A percentile compares a stretch with the other conserved stretches of the same genome.
Evolutionary conservation across 1,284 basidiomycete genomes (phyloP).

Genomic region (Cryptococcus sp.): DNA sequence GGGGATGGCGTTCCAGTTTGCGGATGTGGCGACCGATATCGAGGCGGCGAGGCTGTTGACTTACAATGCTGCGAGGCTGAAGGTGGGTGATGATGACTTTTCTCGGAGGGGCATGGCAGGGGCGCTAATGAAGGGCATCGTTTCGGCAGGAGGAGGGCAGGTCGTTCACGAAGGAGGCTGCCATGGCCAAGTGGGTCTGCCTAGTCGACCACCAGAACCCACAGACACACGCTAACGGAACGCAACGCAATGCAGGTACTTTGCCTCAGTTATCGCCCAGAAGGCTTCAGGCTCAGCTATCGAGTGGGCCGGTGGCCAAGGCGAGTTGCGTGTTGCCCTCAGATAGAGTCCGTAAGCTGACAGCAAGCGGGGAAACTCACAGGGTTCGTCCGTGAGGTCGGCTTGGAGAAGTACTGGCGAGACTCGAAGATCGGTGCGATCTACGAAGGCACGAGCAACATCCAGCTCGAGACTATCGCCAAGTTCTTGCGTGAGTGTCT

Average conservation of each 20-base stretch:
- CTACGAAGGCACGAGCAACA: slow-evolving; percentile 94
- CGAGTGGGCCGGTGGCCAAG: slow-evolving; percentile 95
- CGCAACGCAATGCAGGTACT: slow-evolving; percentile 57
- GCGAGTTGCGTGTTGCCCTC: too few species aligned
- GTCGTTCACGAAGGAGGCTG: slow-evolving; percentile 86
- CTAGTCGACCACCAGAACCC: too few species aligned
- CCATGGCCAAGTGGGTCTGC: slow-evolving; percentile 75
- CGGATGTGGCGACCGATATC: slow-evolving; percentile 80
- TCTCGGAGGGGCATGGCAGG: neutral
- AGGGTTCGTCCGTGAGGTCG: slow-evolving; percentile 91
- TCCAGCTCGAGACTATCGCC: slow-evolving; percentile 94
- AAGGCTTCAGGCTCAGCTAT: slow-evolving; percentile 83
- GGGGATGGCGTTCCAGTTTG: slow-evolving; percentile 94
- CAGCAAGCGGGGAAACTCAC: neutral
- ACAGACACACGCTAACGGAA: neutral
- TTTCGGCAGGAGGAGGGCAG: slow-evolving; percentile 73
- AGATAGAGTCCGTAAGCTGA: neutral
- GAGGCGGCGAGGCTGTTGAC: slow-evolving; percentile 89
- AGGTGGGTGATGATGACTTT: slow-evolving; percentile 41
- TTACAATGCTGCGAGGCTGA: slow-evolving; percentile 89
- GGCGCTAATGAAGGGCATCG: neutral
- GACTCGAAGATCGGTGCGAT: slow-evolving; percentile 87
- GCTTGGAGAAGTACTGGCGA: slow-evolving; percentile 90
- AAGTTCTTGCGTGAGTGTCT: slow-evolving; percentile 61
- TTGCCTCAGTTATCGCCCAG: slow-evolving; percentile 83